Evolutionary conservation across 768 basidiomycete species (phyloP), one percentile per base, ranked within the genome.

Genomic region (Russula vinacea): DNA sequence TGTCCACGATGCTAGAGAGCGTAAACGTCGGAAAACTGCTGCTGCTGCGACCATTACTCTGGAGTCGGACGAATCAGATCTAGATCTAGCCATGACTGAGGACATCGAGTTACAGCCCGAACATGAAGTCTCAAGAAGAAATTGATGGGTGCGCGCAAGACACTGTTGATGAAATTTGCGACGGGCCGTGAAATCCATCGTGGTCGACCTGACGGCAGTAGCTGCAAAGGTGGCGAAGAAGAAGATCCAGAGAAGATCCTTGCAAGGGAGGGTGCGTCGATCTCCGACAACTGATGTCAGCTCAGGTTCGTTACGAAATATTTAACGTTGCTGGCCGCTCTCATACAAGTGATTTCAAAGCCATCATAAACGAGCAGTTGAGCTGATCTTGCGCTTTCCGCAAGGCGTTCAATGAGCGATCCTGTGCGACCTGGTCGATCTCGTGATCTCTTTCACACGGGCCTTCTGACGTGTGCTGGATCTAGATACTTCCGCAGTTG

Each of bases 401-500:
- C 22, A 88, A 83, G 70, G 87, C 83, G 0, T 96, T 95, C 74
- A 93, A 84, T 56, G 82, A 81, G 53, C 80, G 84, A 79, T 84
- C 52, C 70, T 76, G 79, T 84, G 62, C 42, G 83, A 5, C 24
- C 58, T 58, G 32, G 35, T 19, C 29, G 22, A 33, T 33, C 29
- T 54, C 37, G 45, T 49, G 40, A 47, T 51, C 16, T 17, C 22
- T 56, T 60, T 32, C 24, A 44, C 54, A 53, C 17, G 56, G 47
- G 10, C 16, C 69, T 69, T 56, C 60, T 66, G 13, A 68, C 55
- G 49, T 56, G 53, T 55, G 29, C 59, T 17, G 56, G 33, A 24
- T 63, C 70, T 63, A 80, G 78, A 17, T 94, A 92, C 73, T 95
- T 94, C 80, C 84, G 89, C 91, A 94, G 66, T 78, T 96, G 7